Conservation (phyloP, 2,329 filamentous ascomycete genomes). For the Onygena corvina region DNA sequence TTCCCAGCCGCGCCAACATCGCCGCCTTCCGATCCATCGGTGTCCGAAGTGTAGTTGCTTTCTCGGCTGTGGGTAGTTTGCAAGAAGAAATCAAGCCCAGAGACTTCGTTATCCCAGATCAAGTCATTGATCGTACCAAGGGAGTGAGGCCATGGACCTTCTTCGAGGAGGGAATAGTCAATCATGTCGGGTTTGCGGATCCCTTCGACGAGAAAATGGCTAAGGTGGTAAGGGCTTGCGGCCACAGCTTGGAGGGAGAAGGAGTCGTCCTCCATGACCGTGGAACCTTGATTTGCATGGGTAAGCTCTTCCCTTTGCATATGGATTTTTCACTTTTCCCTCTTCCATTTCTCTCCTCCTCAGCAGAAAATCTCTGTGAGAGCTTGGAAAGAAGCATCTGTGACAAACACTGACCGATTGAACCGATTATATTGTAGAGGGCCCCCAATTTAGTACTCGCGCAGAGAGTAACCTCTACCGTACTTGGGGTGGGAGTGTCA, state of each 20-base stretch:
- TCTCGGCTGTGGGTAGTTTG: conserved; percentile 85
- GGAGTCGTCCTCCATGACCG: conserved; percentile 72
- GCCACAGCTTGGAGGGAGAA: conserved; percentile 65
- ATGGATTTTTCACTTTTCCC: too few species aligned
- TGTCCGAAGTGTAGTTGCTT: conserved; percentile 82
- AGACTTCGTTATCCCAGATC: conserved; percentile 93
- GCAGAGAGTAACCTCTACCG: conserved; percentile 95
- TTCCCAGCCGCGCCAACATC: conserved; percentile 91
- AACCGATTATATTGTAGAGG: conserved; percentile 51
- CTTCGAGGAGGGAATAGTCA: conserved; percentile 71
- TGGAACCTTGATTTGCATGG: conserved; percentile 85
- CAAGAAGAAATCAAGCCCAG: conserved; percentile 87
- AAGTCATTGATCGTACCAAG: conserved; percentile 96
- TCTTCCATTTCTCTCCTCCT: conserved; percentile 6
- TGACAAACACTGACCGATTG: neutral
- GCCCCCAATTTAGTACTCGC: conserved; percentile 94
- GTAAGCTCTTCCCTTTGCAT: conserved; percentile 43
- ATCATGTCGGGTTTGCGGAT: conserved; percentile 89
- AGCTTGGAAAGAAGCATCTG: neutral
- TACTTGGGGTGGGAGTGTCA: conserved; percentile 81
- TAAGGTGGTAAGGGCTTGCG: conserved; percentile 65
- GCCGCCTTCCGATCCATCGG: conserved; percentile 88
- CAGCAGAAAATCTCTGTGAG: neutral
- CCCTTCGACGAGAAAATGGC: conserved; percentile 76
- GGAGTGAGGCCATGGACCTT: conserved; percentile 89